Evolutionary conservation across 768 basidiomycete genomes (phyloP).

Genomic region (Auricularia cornea): DNA sequence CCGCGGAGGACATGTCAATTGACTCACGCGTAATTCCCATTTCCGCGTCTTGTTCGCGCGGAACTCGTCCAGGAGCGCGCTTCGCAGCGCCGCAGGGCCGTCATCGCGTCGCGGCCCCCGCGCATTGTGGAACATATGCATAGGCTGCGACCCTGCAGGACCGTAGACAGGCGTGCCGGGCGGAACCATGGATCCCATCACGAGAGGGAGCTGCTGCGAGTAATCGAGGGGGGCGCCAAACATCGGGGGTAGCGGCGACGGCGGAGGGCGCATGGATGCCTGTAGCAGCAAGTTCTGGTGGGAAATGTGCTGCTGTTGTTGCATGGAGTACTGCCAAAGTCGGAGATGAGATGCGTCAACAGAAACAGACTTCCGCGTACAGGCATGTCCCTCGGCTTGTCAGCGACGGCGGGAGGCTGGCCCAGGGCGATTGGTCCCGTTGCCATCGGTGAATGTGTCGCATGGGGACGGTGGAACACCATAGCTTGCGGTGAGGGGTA

Average conservation of each 20-base stretch:
- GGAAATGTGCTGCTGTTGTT: slow-evolving; percentile 32
- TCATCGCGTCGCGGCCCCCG: slow-evolving; percentile 42
- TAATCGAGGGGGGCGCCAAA: slow-evolving; percentile 44
- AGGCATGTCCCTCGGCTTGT: slow-evolving; percentile 54
- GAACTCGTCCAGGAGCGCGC: slow-evolving; percentile 77
- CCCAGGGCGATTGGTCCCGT: slow-evolving; percentile 38
- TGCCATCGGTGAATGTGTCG: slow-evolving; percentile 46
- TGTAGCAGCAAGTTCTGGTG: slow-evolving; percentile 33
- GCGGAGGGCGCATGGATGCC: slow-evolving; percentile 30
- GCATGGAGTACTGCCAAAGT: slow-evolving; percentile 32
- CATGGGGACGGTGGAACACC: slow-evolving; percentile 43
- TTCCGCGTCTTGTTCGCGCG: slow-evolving; percentile 66
- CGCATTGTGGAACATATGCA: slow-evolving; percentile 31
- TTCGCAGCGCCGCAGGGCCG: slow-evolving; percentile 40
- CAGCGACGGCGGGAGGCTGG: slow-evolving; percentile 31
- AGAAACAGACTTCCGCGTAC: slow-evolving; percentile 25
- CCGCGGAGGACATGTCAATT: not conserved
- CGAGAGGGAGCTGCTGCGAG: slow-evolving; percentile 32
- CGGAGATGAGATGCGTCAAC: slow-evolving; percentile 6
- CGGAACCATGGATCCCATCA: slow-evolving; percentile 25
- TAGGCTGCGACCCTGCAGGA: slow-evolving; percentile 23
- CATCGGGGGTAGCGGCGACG: slow-evolving; percentile 35
- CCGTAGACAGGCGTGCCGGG: slow-evolving; percentile 39
- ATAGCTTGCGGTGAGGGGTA: slow-evolving; percentile 51
- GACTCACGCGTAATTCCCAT: slow-evolving; percentile 74